Evolutionary conservation across 2,329 filamentous ascomycete genomes (phyloP).

Genomic region (Diplodia seriata): DNA sequence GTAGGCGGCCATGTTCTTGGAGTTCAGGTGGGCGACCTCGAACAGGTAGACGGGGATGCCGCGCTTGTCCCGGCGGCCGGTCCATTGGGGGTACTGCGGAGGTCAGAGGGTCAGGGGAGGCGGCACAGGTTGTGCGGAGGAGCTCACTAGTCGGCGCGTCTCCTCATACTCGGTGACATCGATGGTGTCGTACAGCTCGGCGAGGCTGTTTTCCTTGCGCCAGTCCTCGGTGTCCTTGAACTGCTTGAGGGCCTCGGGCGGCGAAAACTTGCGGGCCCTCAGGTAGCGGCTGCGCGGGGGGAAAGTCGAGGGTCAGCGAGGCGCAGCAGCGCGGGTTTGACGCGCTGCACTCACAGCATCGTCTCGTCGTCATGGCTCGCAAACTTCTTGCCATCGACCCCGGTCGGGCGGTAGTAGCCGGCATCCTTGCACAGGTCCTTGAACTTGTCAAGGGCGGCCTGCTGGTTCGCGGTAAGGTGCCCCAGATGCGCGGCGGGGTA

Average conservation of each 20-base stretch:
- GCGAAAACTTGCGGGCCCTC: constrained; percentile 80
- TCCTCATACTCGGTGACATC: constrained; percentile 84
- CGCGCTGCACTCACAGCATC: constrained; percentile 63
- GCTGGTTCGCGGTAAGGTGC: constrained; percentile 74
- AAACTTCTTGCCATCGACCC: constrained; percentile 43
- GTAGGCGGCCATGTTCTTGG: constrained; percentile 80
- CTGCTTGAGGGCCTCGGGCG: constrained; percentile 78
- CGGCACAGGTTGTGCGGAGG: too few species aligned
- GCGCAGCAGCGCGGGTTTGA: constrained; percentile 3
- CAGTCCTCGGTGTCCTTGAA: constrained; percentile 90
- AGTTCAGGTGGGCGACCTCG: constrained; percentile 82
- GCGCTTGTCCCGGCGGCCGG: constrained; percentile 84
- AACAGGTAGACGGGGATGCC: constrained; percentile 93
- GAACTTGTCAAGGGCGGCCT: constrained; percentile 72
- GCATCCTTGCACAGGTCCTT: constrained; percentile 71
- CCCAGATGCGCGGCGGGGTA: constrained; percentile 83
- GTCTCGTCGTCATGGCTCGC: constrained; percentile 75
- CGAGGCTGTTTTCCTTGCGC: constrained; percentile 79
- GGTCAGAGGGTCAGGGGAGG: constrained; percentile 16
- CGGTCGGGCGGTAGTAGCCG: constrained; percentile 65
- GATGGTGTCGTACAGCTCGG: constrained; percentile 83
- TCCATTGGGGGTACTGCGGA: constrained; percentile 88
- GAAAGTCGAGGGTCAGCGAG: not conserved
- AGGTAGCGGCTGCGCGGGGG: constrained; percentile 72
- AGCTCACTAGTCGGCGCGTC: constrained; percentile 72